Base-by-base conservation (phyloP, 1,284 basidiomycete genomes). In the Rhizoctonia solani region DNA sequence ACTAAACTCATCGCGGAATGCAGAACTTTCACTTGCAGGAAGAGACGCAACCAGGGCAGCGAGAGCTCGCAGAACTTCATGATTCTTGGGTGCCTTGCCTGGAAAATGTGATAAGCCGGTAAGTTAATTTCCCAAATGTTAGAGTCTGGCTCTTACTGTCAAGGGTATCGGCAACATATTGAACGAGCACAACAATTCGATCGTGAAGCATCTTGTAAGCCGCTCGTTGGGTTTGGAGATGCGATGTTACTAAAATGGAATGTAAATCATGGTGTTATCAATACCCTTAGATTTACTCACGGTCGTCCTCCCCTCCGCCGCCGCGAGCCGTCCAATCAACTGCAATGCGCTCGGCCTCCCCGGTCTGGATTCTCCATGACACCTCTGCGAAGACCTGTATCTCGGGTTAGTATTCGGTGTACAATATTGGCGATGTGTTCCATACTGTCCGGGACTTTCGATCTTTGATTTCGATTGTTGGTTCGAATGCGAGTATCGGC, bases 291-390 rank as follows among this genome's bases (percentile, higher is more conserved):
- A 71, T 19, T 69, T 71, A 80, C 88, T 82, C 73, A 90, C 90
- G 77, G 71, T 87, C 89, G 52, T 88, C 88, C 34, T 88, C 90
- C 37, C 92, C 90, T 21, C 61, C 61, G 16, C 61, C 61, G n/a
- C 93, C 93, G 75, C 89, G 88, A 13, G 93, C 90, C 0, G 93
- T 93, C 82, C 93, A 95, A 77, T 99, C 95, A 0, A 99, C 96
- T 1, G 97, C 97, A 70, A 99, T 98, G 30, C 97, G 86, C 76
- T 99, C 96, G 4, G 97, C 96, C 78, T 99, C 97, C 29, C 96
- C 96, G 0, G 95, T 98, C 77, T 98, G 94, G n/a, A 99, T 89
- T 65, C 82, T 88, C 79, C 85, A 98, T 1, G 87, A 78, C 0
- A 87, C 90, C 71, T 92, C 89, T 32, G 95, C 86, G 74, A 92